Evolutionary conservation across 2,329 filamentous ascomycete genomes (phyloP), one percentile per base, ranked within the genome.

Genomic region (Polychaeton citri): DNA sequence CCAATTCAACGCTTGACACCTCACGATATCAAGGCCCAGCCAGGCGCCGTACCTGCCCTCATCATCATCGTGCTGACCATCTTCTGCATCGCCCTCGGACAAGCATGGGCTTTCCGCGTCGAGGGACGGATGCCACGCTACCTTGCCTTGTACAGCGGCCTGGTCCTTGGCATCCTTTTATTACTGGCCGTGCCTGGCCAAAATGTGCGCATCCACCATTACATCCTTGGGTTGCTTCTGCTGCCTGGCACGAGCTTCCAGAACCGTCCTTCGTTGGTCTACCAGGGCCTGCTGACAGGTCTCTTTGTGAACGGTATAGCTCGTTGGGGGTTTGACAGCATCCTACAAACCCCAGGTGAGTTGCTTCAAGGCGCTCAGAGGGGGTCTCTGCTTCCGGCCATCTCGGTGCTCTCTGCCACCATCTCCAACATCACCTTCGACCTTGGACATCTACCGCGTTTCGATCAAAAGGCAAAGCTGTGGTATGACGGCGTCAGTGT

Each of bases 261-360:
- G 44, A 94, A 81, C 3, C 73, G 87, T 0, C 81, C 82, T 0
- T 79, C 79, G 0, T 65, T 95, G 5, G 59, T 92, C 1, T 94
- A 87, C 51, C 87, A 94, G 55, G 87, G 87, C 6, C 64, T 95
- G 2, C 66, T 95, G 0, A 64, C 94, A 7, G 87, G 87, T 1
- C 69, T 95, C 0, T 94, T 93, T 57, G 78, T 93, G 61, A 94
- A 94, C 54, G 86, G 87, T 34, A 76, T 88, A 42, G 86, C 85
- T 2, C 72, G 87, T 31, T 95, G 87, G 87, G 85, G 85, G 1
- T 95, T 90, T 55, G 85, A 84, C 42, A 71, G 81, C 1, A 73
- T 95, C 32, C 70, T 95, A 15, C 79, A 95, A 59, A 95, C 87
- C 0, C 72, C 81, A 0, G 69, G 59, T 1, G 75, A 76, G 1